Evolutionary conservation across 2,329 filamentous ascomycete species (phyloP).

Genomic region (Diaporthe vexans): DNA sequence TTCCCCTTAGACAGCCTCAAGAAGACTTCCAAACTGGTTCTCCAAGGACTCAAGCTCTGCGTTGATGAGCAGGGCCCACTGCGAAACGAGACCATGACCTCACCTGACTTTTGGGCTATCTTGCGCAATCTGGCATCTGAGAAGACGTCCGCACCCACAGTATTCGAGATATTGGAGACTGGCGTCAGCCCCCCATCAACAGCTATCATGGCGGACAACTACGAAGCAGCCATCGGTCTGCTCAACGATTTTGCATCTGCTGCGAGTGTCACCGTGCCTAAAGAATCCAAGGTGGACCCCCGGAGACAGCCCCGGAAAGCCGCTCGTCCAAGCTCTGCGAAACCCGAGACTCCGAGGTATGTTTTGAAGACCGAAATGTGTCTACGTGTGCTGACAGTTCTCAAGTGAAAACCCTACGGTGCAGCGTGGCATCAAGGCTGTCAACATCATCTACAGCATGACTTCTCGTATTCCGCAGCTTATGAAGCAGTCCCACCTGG

Average conservation of each 20-base stretch:
- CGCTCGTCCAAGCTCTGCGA: slow-evolving; percentile 55
- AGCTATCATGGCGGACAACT: slow-evolving; percentile 94
- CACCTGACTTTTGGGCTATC: slow-evolving; percentile 97
- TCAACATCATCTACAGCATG: slow-evolving; percentile 85
- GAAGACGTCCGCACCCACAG: slow-evolving; percentile 78
- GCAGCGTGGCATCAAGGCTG: slow-evolving; percentile 82
- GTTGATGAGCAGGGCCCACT: slow-evolving; percentile 83
- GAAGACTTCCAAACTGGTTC: slow-evolving; percentile 80
- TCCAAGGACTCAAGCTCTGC: slow-evolving; percentile 85
- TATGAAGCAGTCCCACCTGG: slow-evolving; percentile 93
- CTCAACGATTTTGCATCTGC: slow-evolving; percentile 92
- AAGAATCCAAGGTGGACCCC: slow-evolving; percentile 77
- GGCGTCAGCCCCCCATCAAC: slow-evolving; percentile 81
- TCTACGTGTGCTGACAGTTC: slow-evolving; percentile 39
- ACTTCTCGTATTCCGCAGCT: slow-evolving; percentile 85
- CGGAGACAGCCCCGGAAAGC: slow-evolving; percentile 51
- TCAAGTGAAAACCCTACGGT: slow-evolving; percentile 80
- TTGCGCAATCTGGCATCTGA: slow-evolving; percentile 80
- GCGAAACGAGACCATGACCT: slow-evolving; percentile 93
- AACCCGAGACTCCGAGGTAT: slow-evolving; percentile 70
- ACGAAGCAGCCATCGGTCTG: slow-evolving; percentile 86
- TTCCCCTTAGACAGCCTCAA: slow-evolving; percentile 84
- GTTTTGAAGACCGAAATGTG: slow-evolving; percentile 45
- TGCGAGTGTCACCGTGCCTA: slow-evolving; percentile 78
- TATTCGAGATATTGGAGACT: slow-evolving; percentile 89